These are phyloP conservation scores for Phanerodontia chrysosporium DNA, from an alignment of 768 basidiomycete genomes.

Conservation along the genomic window DNA sequence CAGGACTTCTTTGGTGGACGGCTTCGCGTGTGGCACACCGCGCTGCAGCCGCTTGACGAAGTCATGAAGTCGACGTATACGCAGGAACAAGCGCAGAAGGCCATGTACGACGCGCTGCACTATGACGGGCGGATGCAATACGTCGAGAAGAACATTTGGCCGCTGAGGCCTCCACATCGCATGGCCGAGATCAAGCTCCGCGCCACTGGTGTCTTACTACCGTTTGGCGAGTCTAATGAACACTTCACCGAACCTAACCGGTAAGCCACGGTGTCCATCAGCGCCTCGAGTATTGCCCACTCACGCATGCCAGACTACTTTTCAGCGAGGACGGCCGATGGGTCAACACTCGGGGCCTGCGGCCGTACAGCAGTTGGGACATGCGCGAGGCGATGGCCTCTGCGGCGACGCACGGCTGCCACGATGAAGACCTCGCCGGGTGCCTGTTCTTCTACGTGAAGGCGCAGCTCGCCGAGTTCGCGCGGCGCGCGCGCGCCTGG, in stretches of 20 bases:
- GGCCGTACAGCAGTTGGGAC: background rate
- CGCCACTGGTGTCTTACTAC: background rate
- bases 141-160: background rate
- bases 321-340: background rate
- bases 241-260: background rate
- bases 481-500: background rate
- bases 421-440: background rate
- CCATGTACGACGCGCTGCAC: background rate
- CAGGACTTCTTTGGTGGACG: background rate
- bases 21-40: background rate
- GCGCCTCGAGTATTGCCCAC: background rate
- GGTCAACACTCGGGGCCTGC: background rate
- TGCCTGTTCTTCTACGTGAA: background rate
- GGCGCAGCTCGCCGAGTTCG: background rate
- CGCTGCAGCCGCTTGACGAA: background rate
- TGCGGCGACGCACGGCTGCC: background rate
- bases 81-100: background rate
- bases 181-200: background rate
- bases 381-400: background rate
- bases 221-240: background rate
- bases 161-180: background rate
- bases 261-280: background rate
- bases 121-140: background rate
- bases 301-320: background rate
- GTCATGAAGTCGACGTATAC: background rate